Evolutionary conservation across 2,329 filamentous ascomycete species (phyloP).

Genomic region (Ascochyta pisi): DNA sequence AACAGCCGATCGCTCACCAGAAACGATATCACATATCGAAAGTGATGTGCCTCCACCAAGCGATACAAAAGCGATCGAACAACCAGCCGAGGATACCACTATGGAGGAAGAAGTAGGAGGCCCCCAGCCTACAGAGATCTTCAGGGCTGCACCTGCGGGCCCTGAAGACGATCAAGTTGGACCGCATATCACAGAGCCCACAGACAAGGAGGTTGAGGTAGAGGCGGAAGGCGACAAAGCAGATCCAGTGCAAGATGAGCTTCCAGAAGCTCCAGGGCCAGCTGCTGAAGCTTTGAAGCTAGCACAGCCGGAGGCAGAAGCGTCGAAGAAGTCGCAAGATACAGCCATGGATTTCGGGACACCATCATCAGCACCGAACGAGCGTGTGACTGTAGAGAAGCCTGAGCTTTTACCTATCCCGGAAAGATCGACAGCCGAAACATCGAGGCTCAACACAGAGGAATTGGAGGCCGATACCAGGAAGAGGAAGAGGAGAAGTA

Average conservation of each 20-base stretch:
- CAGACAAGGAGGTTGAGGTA: constrained; percentile 20
- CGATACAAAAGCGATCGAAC: constrained; percentile 20
- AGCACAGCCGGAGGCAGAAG: constrained; percentile 14
- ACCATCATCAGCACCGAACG: constrained; percentile 31
- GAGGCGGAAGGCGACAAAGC: constrained; percentile 5
- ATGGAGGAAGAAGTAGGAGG: constrained; percentile 26
- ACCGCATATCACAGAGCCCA: constrained; percentile 25
- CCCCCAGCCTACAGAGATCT: constrained; percentile 22
- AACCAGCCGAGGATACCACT: constrained; percentile 25
- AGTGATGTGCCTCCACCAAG: constrained; percentile 26
- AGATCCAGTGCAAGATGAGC: constrained; percentile 11
- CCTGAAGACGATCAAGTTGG: constrained; percentile 26
- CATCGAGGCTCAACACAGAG: constrained; percentile 45
- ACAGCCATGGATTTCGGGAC: constrained; percentile 16
- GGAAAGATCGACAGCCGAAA: constrained; percentile 39
- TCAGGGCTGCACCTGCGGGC: constrained; percentile 25
- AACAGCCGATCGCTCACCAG: constrained; percentile 26
- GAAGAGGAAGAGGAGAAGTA: constrained; percentile 53
- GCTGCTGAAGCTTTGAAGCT: constrained; percentile 32
- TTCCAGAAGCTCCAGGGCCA: constrained; percentile 31
- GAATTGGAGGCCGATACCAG: constrained; percentile 48
- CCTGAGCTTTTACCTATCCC: constrained; percentile 34
- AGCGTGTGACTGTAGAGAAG: constrained; percentile 44
- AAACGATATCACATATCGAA: constrained; percentile 33
- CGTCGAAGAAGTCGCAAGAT: constrained; percentile 7